Evolutionary conservation across 345 rosid species (phyloP).

Genomic region (Eucalyptus curtisii): DNA sequence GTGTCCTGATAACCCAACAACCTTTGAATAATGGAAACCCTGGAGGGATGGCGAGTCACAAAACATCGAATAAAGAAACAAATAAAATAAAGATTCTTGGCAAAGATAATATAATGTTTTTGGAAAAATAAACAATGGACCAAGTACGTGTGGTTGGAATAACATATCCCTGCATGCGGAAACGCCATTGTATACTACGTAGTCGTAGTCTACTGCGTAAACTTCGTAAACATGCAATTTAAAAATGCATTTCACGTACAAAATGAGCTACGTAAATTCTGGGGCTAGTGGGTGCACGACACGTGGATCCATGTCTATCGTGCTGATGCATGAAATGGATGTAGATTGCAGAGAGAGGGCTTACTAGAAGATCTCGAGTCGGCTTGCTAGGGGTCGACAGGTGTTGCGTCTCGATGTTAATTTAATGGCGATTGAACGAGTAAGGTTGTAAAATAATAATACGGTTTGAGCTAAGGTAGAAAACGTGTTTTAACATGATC

Average conservation of each 20-base stretch:
- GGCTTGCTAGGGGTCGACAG: not conserved
- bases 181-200: not conserved
- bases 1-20: conserved; percentile 29
- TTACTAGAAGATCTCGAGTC: not conserved
- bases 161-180: not conserved
- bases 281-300: not conserved
- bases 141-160: not conserved
- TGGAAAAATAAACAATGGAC: not conserved
- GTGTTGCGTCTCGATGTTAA: not conserved
- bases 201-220: not conserved
- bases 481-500: not conserved
- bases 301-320: not conserved
- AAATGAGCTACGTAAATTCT: not conserved
- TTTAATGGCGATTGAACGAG: not conserved
- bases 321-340: not conserved
- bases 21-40: conserved; percentile 26
- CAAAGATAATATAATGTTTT: not conserved
- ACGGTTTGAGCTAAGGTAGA: not conserved
- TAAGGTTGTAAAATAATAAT: not conserved
- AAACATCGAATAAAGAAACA: not conserved
- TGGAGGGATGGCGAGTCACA: not conserved
- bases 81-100: not conserved
- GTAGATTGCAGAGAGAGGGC: not conserved
- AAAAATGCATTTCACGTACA: not conserved
- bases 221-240: not conserved